Percentiles rank a stretch among this genome's conserved stretches.
These are phyloP conservation scores for Blastobotrys capitulatus DNA, from an alignment of 1,139 yeast genomes.

Conservation along the genomic window DNA sequence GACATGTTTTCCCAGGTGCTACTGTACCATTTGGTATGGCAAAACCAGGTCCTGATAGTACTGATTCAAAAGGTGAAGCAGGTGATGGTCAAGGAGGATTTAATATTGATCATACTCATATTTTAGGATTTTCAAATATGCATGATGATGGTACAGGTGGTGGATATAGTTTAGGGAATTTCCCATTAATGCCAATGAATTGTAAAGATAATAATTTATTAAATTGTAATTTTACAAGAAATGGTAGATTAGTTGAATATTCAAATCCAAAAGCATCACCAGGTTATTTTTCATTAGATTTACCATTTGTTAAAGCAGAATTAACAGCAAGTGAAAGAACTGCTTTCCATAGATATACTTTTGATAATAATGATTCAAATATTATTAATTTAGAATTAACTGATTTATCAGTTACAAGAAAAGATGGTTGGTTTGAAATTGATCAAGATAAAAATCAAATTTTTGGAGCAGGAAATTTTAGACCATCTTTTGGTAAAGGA, in stretches of 20 bases:
- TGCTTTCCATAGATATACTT: slow-evolving; percentile 11
- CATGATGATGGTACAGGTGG: slow-evolving; percentile 43
- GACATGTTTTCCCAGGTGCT: slow-evolving; percentile 39
- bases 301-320: slow-evolving; percentile 9
- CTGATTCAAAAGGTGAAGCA: slow-evolving; percentile 31
- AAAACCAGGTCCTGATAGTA: slow-evolving; percentile 36
- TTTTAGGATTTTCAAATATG: slow-evolving; percentile 38
- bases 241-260: slow-evolving; percentile 2
- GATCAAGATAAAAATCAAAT: slow-evolving; percentile 2
- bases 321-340: slow-evolving; percentile 10
- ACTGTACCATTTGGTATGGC: slow-evolving; percentile 40
- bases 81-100: slow-evolving; percentile 32
- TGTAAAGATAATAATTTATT: slow-evolving; percentile 1
- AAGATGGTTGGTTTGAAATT: slow-evolving; percentile 5
- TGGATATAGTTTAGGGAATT: slow-evolving; percentile 23
- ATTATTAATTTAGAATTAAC: slow-evolving; percentile 9
- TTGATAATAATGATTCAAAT: slow-evolving; percentile 1
- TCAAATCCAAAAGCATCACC: slow-evolving; percentile 9
- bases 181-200: slow-evolving; percentile 11
- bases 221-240: slow-evolving; percentile 8
- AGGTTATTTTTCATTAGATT: slow-evolving; percentile 8
- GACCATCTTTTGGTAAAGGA: slow-evolving; percentile 13
- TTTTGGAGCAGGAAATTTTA: slow-evolving; percentile 9
- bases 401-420: slow-evolving; percentile 7
- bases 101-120: slow-evolving; percentile 30